phyloP scores from a whole-genome alignment of 345 rosid genomes.

The Populus pruinosa region DNA sequence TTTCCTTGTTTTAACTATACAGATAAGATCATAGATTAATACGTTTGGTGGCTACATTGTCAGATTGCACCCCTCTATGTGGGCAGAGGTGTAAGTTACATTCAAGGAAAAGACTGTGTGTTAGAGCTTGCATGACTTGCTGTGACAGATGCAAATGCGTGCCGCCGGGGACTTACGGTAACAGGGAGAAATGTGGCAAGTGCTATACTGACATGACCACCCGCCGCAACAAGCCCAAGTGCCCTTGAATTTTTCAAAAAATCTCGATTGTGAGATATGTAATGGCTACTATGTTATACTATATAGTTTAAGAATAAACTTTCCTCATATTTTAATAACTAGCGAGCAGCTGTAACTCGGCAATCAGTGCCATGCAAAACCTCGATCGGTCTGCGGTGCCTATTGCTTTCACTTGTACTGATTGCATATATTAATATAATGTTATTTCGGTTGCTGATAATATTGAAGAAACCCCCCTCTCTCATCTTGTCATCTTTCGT shows the following conservation, averaged over 20 bases:
- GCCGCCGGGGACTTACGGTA: conserved; percentile 92
- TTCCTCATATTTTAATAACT: too few species aligned
- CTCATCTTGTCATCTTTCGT: too few species aligned
- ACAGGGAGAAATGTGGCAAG: conserved; percentile 73
- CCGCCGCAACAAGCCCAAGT: conserved; percentile 52
- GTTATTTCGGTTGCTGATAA: too few species aligned
- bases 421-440: too few species aligned
- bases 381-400: too few species aligned
- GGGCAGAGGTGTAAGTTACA: conserved; percentile 66
- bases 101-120: conserved; percentile 61
- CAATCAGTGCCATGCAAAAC: too few species aligned
- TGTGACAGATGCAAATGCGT: conserved; percentile 91
- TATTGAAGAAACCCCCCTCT: too few species aligned
- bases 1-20: background rate
- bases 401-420: too few species aligned
- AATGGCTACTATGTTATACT: too few species aligned
- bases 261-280: too few species aligned
- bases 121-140: conserved; percentile 84
- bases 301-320: too few species aligned
- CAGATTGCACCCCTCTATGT: conserved; percentile 77
- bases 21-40: background rate
- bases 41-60: background rate
- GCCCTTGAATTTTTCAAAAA: conserved; percentile 44
- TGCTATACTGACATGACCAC: conserved; percentile 89
- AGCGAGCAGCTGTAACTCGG: too few species aligned